Base-by-base conservation (phyloP, 805 yeast genomes). In the Sugiyamaella chiloensis region DNA sequence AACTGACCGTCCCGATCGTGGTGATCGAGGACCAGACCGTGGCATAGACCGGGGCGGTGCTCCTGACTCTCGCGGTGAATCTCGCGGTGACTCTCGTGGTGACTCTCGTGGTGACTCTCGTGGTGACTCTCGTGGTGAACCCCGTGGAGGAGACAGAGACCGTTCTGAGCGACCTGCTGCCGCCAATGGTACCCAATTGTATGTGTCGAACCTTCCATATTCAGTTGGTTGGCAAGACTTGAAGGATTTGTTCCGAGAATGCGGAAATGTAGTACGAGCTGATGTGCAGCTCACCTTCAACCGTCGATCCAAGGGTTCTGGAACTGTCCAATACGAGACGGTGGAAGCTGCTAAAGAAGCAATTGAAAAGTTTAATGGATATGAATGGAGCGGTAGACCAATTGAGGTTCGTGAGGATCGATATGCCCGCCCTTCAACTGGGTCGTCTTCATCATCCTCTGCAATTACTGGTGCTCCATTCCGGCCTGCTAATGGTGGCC, bases 291-390 rank as follows among this genome's bases (percentile, higher is more conserved):
- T 71, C 42, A 85, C 80, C 56, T 72, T 69, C 34, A 72, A 77
- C 55, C 95, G 96, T 21, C 80, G 85, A 58, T 86, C 96, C 5
- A 79, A 83, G 65, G 97, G 97, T 2, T 83, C 79, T 58, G 97
- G 96, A 45, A 84, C 85, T 8, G 95, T 89, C 24, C 75, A 80
- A 19, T 89, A 81, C 62, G 76, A 72, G 46, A 75, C 76, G 5
- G 71, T 73, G 11, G 88, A 80, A 48, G 89, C 79, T 53, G 96
- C 95, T 17, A 67, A 71, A 32, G 73, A 71, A 40, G 96, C 96
- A 2, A 78, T 89, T 53, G 80, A 74, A 34, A 72, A 68, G 61
- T 83, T 81, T 64, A 77, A 85, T 57, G 90, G 88, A 19, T 75
- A 73, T 55, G 85, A 78, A 40, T 64, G 85, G 48, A 85, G 83